Base-by-base conservation (phyloP, 768 basidiomycete species). In the Mycena kentingensis region DNA sequence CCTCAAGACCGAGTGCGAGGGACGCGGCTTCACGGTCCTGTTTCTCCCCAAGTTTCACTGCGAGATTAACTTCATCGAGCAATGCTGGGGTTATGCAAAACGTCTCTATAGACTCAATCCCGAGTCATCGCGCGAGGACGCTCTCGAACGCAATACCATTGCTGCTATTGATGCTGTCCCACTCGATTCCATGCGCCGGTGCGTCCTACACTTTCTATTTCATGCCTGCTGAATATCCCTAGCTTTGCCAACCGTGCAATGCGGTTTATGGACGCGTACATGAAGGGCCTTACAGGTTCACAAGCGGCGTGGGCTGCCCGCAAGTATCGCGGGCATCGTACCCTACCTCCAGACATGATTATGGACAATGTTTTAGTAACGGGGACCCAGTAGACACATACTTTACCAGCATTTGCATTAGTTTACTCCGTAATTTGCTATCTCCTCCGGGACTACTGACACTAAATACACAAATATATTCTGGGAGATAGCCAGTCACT, bases 1-100 rank as follows among this genome's bases (percentile, higher is more conserved):
- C 12, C 42, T 67, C 12, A 57, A 32, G 66, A 67, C 39, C 44
- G 39, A 15, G 10, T 46, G 2, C 65, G 64, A 49, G 48, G 63
- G 8, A n/a, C 28, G 28, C 24, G 35, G 21, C 42, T 36, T n/a
- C 19, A 21, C 16, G 36, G n/a, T n/a, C n/a, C n/a, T n/a, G n/a
- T n/a, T n/a, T n/a, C n/a, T n/a, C n/a, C n/a, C n/a, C n/a, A n/a
- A 34, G 32, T 34, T 34, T n/a, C 32, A 34, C 32, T 34, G 32
- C n/a, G 32, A 34, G 32, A 10, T 34, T 34, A 34, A 34, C 32
- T 34, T 34, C 32, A 34, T 34, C 32, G 32, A 34, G 32, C 32
- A 34, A n/a, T 34, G 32, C 32, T 34, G 32, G 32, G 32, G 32
- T 10, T 34, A 34, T 34, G 32, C 32, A 34, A 34, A 34, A n/a